Percentiles rank a stretch among this genome's conserved stretches.
phyloP scores from a whole-genome alignment of 768 basidiomycete species.

The Lepiota brunneoincarnata region DNA sequence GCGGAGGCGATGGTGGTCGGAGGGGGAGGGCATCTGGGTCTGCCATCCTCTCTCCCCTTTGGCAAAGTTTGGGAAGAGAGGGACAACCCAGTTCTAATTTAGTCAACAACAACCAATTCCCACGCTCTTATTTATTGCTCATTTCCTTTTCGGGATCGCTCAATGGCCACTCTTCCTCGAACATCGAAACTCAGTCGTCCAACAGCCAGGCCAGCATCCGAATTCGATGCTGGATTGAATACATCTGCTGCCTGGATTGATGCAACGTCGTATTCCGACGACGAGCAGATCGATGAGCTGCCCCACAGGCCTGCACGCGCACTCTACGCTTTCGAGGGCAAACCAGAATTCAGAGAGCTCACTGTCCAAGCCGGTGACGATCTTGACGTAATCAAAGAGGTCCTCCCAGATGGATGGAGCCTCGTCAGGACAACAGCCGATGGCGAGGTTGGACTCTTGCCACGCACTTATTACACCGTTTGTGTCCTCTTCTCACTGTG shows the following conservation, averaged over 20 bases:
- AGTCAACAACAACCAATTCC: too few species aligned
- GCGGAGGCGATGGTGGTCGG: not conserved
- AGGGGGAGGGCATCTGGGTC: not conserved
- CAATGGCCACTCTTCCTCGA: too few species aligned
- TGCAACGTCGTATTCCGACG: constrained; percentile 32
- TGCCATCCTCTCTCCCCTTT: too few species aligned
- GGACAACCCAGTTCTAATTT: too few species aligned
- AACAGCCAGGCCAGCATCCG: constrained; percentile 43
- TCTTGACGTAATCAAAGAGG: constrained; percentile 68
- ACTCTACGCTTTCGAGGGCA: constrained; percentile 73
- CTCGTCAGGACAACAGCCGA: constrained; percentile 48
- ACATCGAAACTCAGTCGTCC: too few species aligned
- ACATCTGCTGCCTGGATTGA: constrained; percentile 69
- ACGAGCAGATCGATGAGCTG: constrained; percentile 36
- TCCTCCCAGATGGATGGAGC: constrained; percentile 80
- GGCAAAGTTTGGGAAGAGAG: too few species aligned
- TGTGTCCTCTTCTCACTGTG: constrained; percentile 19
- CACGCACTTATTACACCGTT: constrained; percentile 72
- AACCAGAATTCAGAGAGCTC: constrained; percentile 72
- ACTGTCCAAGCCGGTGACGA: constrained; percentile 66
- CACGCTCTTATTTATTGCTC: too few species aligned
- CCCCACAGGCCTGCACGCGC: constrained; percentile 54
- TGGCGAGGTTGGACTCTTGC: constrained; percentile 69
- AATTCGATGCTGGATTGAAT: constrained; percentile 79
- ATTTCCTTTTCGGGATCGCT: too few species aligned